Evolutionary conservation across 257 asterid genomes (phyloP).

Genomic region (Henckelia pumila): DNA sequence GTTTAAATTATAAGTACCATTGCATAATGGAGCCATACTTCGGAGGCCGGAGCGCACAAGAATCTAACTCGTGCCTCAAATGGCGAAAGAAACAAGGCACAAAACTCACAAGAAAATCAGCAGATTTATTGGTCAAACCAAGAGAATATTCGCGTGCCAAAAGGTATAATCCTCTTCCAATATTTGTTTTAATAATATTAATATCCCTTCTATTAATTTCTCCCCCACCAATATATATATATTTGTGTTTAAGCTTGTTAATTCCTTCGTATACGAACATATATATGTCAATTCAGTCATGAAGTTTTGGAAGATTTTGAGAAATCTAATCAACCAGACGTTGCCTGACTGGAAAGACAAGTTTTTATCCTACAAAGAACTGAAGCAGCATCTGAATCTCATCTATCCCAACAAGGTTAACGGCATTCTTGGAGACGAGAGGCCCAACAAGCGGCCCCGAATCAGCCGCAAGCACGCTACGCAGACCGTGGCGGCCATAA

Average conservation of each 20-base stretch:
- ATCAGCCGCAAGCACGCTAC: conserved; percentile 30
- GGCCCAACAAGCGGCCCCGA: conserved; percentile 41
- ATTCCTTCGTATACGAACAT: neutral
- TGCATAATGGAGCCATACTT: too few relatives aligned
- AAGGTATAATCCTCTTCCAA: neutral
- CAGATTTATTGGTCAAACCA: too few relatives aligned
- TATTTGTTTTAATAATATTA: too few relatives aligned
- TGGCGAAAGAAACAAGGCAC: too few relatives aligned
- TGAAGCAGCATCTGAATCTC: conserved; percentile 46
- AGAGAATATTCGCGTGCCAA: too few relatives aligned
- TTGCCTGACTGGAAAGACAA: conserved; percentile 58
- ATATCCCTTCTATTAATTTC: too few relatives aligned
- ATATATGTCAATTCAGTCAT: conserved; percentile 15
- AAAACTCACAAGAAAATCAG: too few relatives aligned
- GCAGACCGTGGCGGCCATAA: conserved; percentile 25
- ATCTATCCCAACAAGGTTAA: conserved; percentile 32
- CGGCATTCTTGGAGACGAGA: neutral
- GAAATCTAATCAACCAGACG: conserved; percentile 39
- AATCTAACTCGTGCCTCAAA: too few relatives aligned
- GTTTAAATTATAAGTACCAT: too few relatives aligned
- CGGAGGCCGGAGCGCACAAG: too few relatives aligned
- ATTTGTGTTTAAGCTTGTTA: too few relatives aligned
- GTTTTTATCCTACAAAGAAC: conserved; percentile 50
- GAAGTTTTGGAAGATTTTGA: conserved; percentile 59
- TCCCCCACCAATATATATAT: neutral